A percentile compares a stretch with the other conserved stretches of the same genome.
Conservation (phyloP, 2,329 filamentous ascomycete genomes). For the Cordyceps javanica region DNA sequence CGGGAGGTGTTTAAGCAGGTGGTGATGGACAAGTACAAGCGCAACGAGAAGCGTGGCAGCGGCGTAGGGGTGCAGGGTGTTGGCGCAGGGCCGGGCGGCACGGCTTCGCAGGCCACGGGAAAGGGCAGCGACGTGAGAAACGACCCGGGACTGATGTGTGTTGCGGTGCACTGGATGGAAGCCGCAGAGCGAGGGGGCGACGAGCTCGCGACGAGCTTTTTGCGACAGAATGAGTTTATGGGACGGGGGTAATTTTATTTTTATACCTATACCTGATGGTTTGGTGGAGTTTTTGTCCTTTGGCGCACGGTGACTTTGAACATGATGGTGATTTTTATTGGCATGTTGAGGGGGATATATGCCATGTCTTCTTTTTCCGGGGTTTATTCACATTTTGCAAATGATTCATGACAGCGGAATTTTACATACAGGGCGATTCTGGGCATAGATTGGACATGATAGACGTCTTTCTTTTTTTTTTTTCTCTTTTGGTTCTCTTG, state of each 20-base stretch:
- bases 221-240: conserved; percentile 58
- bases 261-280: background rate
- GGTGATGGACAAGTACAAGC: conserved; percentile 65
- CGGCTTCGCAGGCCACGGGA: conserved; percentile 16
- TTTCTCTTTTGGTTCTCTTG: no score
- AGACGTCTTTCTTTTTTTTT: no score
- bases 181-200: conserved; percentile 81
- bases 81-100: conserved; percentile 14
- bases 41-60: conserved; percentile 25
- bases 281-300: background rate
- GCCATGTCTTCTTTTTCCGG: background rate
- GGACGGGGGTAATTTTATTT: conserved; percentile 24
- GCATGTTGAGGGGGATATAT: no score
- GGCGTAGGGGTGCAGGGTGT: conserved; percentile 18
- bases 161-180: conserved; percentile 97
- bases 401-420: background rate
- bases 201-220: conserved; percentile 72
- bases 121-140: conserved; percentile 52
- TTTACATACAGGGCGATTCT: background rate
- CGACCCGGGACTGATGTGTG: conserved; percentile 84
- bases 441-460: conserved; percentile 6
- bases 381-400: no score
- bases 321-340: background rate
- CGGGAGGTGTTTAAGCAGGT: conserved; percentile 86
- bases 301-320: background rate